Evolutionary conservation across 2,329 filamentous ascomycete species (phyloP).

Genomic region (Trichoderma lentiforme): DNA sequence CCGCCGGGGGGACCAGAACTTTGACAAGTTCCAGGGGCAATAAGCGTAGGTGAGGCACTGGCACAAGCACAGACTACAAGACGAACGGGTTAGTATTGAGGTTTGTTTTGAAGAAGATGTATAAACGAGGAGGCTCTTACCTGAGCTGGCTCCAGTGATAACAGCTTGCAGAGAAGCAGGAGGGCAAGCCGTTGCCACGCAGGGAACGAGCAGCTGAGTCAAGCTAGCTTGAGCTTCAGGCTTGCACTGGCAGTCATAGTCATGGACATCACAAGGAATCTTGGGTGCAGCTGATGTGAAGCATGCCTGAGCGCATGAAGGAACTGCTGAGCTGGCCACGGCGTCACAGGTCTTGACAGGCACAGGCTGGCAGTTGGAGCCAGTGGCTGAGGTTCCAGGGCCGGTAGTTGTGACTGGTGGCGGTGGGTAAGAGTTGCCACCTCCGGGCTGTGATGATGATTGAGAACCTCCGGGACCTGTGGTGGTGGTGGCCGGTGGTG

Average conservation of each 20-base stretch:
- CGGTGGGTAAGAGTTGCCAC: neutral
- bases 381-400: neutral
- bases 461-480: neutral
- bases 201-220: conserved; percentile 28
- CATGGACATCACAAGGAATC: conserved; percentile 27
- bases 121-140: neutral
- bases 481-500: neutral
- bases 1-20: neutral
- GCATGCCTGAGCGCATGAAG: conserved; percentile 29
- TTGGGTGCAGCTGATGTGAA: conserved; percentile 27
- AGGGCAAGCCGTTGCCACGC: conserved; percentile 26
- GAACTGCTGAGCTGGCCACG: conserved; percentile 28
- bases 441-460: neutral
- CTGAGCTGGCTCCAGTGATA: conserved; percentile 26
- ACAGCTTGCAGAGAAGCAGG: conserved; percentile 24
- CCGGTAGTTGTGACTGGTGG: neutral
- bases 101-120: neutral
- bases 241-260: conserved; percentile 30
- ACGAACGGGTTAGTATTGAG: neutral
- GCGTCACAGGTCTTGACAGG: conserved; percentile 25
- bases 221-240: conserved; percentile 25
- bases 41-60: conserved; percentile 7
- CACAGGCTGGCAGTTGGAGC: conserved; percentile 2
- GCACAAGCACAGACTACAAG: conserved; percentile 24
- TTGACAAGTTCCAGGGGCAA: neutral